Base-by-base conservation (phyloP, 2,329 filamentous ascomycete species). In the Fusarium keratoplasticum region DNA sequence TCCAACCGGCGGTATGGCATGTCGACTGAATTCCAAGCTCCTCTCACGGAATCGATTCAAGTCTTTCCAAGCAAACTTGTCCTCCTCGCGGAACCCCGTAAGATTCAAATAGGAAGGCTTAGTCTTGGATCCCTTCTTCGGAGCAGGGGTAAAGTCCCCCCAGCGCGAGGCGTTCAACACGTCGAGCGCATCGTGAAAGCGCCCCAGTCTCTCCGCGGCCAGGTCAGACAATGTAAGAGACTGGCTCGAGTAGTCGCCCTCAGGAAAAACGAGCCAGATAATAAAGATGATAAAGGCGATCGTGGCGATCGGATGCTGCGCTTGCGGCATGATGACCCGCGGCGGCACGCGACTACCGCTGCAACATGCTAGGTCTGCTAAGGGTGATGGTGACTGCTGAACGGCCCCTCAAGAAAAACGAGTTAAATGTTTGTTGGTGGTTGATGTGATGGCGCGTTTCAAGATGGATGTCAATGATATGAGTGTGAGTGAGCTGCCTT, bases 31-130 rank as follows among this genome's bases (percentile, higher is more conserved):
- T 75, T 91, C 86, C 64, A 89, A 85, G 64, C 91, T 93, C 73
- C 89, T 89, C 69, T 91, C 84, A 79, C 90, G 91, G 67, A 95
- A 94, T 1, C 86, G 83, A 0, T 86, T 85, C 25, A 98, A 85
- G 66, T 95, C 87, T 36, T 92, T 89, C 95, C 95, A 98, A 2
- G 90, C 92, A 81, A 94, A 94, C 6, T 89, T 90, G 82, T 97
- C 93, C 22, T 91, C 88, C 55, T 90, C 85, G 58, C 93, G 89
- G 70, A 97, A 91, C 1, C 96, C 96, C 3, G 94, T 94, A 61
- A 98, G 85, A 76, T 95, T 94, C 68, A 95, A 83, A 71, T 87
- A 91, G 27, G 82, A 84, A 16, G 79, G 90, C 40, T 83, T 84
- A 13, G 74, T 54, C 55, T 71, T 73, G 25, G 72, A 67, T 18